Percentiles rank a stretch among this genome's conserved stretches.
Evolutionary conservation across 257 asterid genomes (phyloP).

Genomic region (Mitragyna speciosa): DNA sequence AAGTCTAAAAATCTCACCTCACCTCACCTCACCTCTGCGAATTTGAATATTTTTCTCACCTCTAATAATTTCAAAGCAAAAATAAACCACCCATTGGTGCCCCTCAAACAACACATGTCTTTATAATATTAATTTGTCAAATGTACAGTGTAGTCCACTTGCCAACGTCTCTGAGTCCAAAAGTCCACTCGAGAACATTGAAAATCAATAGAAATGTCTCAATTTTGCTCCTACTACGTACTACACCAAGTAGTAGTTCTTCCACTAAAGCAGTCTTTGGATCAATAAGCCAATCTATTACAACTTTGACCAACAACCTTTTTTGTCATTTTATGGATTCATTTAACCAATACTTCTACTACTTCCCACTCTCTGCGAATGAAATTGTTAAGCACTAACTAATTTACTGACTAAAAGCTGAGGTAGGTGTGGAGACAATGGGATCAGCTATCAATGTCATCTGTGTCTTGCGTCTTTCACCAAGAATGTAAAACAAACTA

Average conservation of each 20-base stretch:
- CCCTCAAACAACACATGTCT: background rate
- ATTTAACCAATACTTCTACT: constrained; percentile 5
- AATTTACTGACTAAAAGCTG: constrained; percentile 3
- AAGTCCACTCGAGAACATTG: constrained; percentile 24
- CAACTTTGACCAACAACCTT: constrained; percentile 30
- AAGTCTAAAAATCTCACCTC: no score
- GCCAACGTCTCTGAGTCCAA: constrained; percentile 12
- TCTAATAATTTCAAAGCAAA: background rate
- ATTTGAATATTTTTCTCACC: background rate
- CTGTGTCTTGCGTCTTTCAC: background rate
- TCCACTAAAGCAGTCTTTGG: constrained; percentile 28
- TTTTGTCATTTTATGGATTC: constrained; percentile 14
- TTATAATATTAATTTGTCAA: constrained; percentile 6
- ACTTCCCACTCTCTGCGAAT: background rate
- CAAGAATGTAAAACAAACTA: background rate
- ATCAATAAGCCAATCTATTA: constrained; percentile 30
- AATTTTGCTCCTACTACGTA: constrained; percentile 21
- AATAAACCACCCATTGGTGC: background rate
- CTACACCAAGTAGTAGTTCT: constrained; percentile 10
- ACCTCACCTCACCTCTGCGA: no score
- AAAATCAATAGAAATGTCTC: constrained; percentile 22
- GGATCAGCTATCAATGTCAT: background rate
- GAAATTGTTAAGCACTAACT: background rate
- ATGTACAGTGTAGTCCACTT: constrained; percentile 20
- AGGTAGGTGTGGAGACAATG: background rate